A percentile compares a stretch with the other conserved stretches of the same genome.
These are phyloP conservation scores for Mycena metata DNA, from an alignment of 768 basidiomycete species.

Conservation along the genomic window DNA sequence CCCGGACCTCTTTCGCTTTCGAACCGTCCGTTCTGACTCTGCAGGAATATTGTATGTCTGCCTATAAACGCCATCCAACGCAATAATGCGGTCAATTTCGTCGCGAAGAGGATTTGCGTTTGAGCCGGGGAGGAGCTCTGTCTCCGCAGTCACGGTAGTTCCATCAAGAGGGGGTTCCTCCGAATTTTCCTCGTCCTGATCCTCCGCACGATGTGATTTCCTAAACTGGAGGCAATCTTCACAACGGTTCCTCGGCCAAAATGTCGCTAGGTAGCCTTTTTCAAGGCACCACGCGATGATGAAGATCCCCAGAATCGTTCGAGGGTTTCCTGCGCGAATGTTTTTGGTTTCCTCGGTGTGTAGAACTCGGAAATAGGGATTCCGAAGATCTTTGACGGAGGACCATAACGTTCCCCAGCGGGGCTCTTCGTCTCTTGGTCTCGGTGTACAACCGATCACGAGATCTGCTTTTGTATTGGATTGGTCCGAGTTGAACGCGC, in stretches of 20 bases:
- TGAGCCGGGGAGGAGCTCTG: too few relatives aligned
- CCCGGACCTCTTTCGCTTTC: too few relatives aligned
- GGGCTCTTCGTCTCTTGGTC: background rate
- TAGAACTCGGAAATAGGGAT: background rate
- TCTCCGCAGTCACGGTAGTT: too few relatives aligned
- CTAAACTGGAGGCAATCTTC: background rate
- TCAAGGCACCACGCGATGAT: conserved; percentile 21
- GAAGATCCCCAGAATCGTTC: conserved; percentile 13
- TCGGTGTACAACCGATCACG: conserved; percentile 6
- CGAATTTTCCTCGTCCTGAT: background rate
- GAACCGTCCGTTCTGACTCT: background rate
- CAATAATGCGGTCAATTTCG: conserved; percentile 5
- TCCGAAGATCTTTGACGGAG: background rate
- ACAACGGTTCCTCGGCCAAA: conserved; percentile 19
- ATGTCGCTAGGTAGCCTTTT: background rate
- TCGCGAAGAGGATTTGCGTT: too few relatives aligned
- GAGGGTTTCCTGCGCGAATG: conserved; percentile 11
- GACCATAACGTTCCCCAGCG: conserved; percentile 16
- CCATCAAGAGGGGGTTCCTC: too few relatives aligned
- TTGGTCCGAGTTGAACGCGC: background rate
- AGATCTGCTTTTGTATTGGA: conserved; percentile 9
- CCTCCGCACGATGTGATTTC: background rate
- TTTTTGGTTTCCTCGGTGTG: conserved; percentile 32
- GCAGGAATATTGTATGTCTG: conserved; percentile 1
- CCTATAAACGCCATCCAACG: background rate